These are phyloP conservation scores for Coleophoma eucalyptorum DNA, from an alignment of 2,329 filamentous ascomycete species.

Conservation along the genomic window DNA sequence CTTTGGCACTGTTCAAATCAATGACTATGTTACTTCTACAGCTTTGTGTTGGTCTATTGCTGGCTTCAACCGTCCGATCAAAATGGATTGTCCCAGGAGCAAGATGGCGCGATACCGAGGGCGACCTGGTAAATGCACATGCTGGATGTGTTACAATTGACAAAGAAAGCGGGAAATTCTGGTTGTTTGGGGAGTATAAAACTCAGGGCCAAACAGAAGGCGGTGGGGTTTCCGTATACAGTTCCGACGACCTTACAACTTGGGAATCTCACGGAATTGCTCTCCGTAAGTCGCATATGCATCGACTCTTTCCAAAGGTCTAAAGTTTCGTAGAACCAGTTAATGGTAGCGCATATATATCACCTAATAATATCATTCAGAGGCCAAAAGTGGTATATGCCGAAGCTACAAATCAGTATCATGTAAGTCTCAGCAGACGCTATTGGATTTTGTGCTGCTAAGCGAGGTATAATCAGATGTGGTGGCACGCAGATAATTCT, in stretches of 20 bases:
- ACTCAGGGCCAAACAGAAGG: slow-evolving; percentile 53
- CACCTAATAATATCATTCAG: slow-evolving; percentile 54
- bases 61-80: slow-evolving; percentile 19
- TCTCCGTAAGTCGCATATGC: slow-evolving; percentile 34
- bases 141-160: slow-evolving; percentile 53
- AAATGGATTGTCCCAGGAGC: slow-evolving; percentile 60
- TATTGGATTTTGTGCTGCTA: too few species aligned
- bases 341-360: slow-evolving; percentile 50
- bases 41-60: background rate
- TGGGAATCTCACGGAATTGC: slow-evolving; percentile 56
- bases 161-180: slow-evolving; percentile 49
- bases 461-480: slow-evolving; percentile 34
- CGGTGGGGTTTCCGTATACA: slow-evolving; percentile 57
- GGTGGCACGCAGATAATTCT: slow-evolving; percentile 58
- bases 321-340: slow-evolving; percentile 36
- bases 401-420: slow-evolving; percentile 48
- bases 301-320: background rate
- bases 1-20: too few species aligned
- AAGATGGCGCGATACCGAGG: slow-evolving; percentile 56
- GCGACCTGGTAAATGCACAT: slow-evolving; percentile 58
- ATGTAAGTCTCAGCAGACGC: slow-evolving; percentile 33
- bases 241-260: slow-evolving; percentile 55
- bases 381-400: slow-evolving; percentile 60
- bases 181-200: slow-evolving; percentile 61
- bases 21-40: background rate